Evolutionary conservation across 176 grass and related monocot species (phyloP), one percentile per base, ranked within the genome.

Genomic region (Aegilops bicornis): DNA sequence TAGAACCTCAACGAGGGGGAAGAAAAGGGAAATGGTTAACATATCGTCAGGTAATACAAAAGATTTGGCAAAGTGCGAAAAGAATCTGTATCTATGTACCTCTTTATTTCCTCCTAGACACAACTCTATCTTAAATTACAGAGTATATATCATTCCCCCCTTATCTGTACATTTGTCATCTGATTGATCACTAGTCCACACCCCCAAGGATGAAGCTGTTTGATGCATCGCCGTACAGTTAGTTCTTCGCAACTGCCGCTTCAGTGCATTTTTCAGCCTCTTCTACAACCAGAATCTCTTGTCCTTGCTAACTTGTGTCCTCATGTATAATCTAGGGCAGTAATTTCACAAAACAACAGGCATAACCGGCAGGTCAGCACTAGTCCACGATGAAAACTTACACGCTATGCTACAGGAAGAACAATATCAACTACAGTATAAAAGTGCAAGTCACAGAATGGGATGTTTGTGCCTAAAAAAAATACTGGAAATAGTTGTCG

Each of bases 91-190:
- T 87, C 86, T 95, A 95, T 95, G 58, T 95, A 93, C 91, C 73
- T 81, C 79, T 75, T 93, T 93, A 95, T 95, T 89, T 85, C 69
- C 93, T 82, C 64, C 90, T 95, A 92, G 84, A 64, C 83, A 69
- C 73, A 84, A 25, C 83, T 79, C 86, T 83, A 84, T 70, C 69
- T 73, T 80, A 90, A 86, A 86, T 84, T 84, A 92, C 80, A 90
- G 85, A 83, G 83, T 84, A 58, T 88, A 73, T 88, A 87, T 88
- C 73, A 76, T 81, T 45, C 37, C 86, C 85, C 83, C 88, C 61
- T 81, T 94, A 89, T 95, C 93, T 95, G 91, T 93, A 95, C 93
- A 95, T 81, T 84, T 92, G 90, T 89, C 93, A 87, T 85, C 86
- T 94, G 58, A 67, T 84, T 85, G 58, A 74, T 90, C 85, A 77